Evolutionary conservation across 2,329 filamentous ascomycete genomes (phyloP).

Genomic region (Fusarium circinatum): DNA sequence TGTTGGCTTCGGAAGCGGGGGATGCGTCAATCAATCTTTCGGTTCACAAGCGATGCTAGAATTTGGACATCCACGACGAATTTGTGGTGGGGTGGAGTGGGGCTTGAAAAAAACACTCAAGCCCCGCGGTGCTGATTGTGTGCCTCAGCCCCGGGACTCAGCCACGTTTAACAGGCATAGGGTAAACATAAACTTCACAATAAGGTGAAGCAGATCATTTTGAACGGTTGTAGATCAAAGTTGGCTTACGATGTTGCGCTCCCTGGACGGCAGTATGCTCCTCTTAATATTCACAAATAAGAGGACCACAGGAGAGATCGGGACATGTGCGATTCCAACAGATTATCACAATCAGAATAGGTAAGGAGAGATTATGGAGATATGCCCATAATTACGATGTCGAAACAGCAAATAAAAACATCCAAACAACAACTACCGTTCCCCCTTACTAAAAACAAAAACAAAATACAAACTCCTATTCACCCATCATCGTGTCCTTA

Average conservation of each 20-base stretch:
- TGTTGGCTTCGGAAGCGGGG: constrained; percentile 33
- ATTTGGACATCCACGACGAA: constrained; percentile 51
- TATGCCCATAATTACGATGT: background rate
- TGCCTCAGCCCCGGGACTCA: constrained; percentile 36
- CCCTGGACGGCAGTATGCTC: background rate
- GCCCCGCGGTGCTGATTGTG: constrained; percentile 45
- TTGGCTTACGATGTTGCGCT: background rate
- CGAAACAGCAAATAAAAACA: background rate
- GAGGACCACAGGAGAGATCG: too few relatives aligned
- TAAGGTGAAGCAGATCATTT: background rate
- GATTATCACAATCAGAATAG: background rate
- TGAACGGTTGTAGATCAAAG: background rate
- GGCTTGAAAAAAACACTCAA: constrained; percentile 46
- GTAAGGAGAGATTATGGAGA: background rate
- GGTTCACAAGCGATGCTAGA: constrained; percentile 44
- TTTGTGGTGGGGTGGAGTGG: constrained; percentile 57
- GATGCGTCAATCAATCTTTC: constrained; percentile 38
- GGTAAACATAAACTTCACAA: constrained; percentile 5
- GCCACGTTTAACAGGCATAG: constrained; percentile 28
- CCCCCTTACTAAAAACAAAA: background rate
- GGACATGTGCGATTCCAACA: background rate
- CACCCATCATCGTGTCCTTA: constrained; percentile 20
- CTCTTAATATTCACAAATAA: background rate
- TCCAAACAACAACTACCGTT: background rate
- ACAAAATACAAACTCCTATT: background rate